Base-by-base conservation (phyloP, 139 green algal genomes). In the Chlamydomonas sp. region DNA sequence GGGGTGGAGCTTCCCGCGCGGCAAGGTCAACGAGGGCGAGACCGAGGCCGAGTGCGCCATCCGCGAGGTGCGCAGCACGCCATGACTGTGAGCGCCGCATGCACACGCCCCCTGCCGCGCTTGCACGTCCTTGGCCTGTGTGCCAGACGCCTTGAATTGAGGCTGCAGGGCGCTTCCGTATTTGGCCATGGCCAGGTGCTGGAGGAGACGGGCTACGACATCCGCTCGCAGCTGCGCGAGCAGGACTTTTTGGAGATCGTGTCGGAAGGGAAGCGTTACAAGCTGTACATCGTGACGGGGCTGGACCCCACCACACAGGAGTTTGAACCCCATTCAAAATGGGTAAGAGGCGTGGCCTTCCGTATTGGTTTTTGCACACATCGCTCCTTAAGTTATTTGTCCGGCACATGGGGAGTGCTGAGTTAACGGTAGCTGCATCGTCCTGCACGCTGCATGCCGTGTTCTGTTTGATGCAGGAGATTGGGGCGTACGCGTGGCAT, bases 1-100 rank as follows among this genome's bases (percentile, higher is more conserved):
- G n/a, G 91, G 90, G 59, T 99, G 97, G 97, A 96, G 97, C 68
- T 99, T 99, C 91, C 97, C 97, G 0, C 94, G 94, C 15, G 97
- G 97, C 73, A 99, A 99, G 89, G 91, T 98, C 67, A 95, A 95
- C 91, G 94, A 96, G 74, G 93, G 95, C 57, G 97, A 99, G 89
- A 90, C 89, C 2, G 96, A 99, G 83, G 78, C 88, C 4, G 87
- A 93, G 58, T 99, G 97, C 90, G 97, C 97, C 4, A 85, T 94
- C 16, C 92, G 97, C n/a, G 97, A 99, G 95, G 97, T 98, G 85
- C 18, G 86, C 60, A 7, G 31, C 31, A 49, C 31, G 31, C 31
- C 31, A 49, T 49, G 31, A 49, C 31, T 49, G 31, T 49, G 12
- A n/a, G 49, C 77, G 10, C 31, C 49, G 77, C 77, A n/a, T 0